A percentile compares a stretch with the other conserved stretches of the same genome.
Conservation (phyloP, 2,329 filamentous ascomycete genomes). For the Botryosphaeria dothidea region DNA sequence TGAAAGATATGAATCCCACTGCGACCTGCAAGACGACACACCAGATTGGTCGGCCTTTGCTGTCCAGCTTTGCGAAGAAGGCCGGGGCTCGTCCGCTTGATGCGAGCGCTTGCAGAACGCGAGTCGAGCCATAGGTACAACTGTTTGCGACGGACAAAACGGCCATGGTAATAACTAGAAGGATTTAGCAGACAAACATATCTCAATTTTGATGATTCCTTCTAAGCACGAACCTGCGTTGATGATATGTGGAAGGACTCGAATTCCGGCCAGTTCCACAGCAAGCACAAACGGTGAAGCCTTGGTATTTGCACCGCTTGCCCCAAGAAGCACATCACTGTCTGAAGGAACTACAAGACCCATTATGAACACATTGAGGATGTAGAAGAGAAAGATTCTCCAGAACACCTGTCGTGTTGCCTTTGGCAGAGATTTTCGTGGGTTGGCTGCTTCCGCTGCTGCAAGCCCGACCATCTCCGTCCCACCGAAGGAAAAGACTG, state of each 20-base stretch:
- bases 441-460: slow-evolving; percentile 62
- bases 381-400: slow-evolving; percentile 49
- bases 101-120: slow-evolving; percentile 81
- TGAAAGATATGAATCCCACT: slow-evolving; percentile 59
- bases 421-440: slow-evolving; percentile 49
- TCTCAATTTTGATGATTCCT: not conserved
- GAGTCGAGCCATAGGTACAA: slow-evolving; percentile 82
- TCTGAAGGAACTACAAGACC: slow-evolving; percentile 45
- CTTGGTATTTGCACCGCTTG: slow-evolving; percentile 35
- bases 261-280: slow-evolving; percentile 61
- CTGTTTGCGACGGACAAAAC: slow-evolving; percentile 87
- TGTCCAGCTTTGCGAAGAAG: slow-evolving; percentile 59
- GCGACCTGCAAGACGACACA: slow-evolving; percentile 50
- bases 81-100: slow-evolving; percentile 65
- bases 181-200: not conserved
- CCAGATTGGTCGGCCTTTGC: slow-evolving; percentile 57
- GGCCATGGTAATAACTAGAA: slow-evolving; percentile 73
- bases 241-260: slow-evolving; percentile 63
- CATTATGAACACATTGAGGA: slow-evolving; percentile 45
- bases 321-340: slow-evolving; percentile 36
- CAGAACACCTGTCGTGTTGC: slow-evolving; percentile 50
- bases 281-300: slow-evolving; percentile 69
- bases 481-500: slow-evolving; percentile 61
- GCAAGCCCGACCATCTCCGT: slow-evolving; percentile 64
- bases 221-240: slow-evolving; percentile 48